Percentiles rank a stretch among this genome's conserved stretches.
Conservation (phyloP, 306 rosid genomes). For the Sindora glabra region DNA sequence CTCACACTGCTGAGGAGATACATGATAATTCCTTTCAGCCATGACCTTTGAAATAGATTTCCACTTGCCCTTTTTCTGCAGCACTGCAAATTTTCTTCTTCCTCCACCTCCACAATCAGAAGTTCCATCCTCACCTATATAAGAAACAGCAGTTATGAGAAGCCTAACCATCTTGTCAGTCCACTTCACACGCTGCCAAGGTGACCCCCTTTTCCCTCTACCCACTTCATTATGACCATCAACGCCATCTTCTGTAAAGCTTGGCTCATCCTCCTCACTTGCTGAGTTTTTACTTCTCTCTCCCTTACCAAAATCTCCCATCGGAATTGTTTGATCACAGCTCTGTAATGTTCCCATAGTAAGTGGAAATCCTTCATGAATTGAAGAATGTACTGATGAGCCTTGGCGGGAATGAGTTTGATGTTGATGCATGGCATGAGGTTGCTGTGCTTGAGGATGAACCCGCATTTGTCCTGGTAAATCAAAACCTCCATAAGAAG, state of each 20-base stretch:
- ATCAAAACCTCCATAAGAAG: slow-evolving; percentile 64
- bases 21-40: slow-evolving; percentile 81
- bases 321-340: slow-evolving; percentile 47
- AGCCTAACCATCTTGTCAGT: slow-evolving; percentile 92
- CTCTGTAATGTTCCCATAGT: slow-evolving; percentile 52
- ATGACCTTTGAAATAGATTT: slow-evolving; percentile 84
- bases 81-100: slow-evolving; percentile 52
- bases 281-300: slow-evolving; percentile 64
- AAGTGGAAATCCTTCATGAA: slow-evolving; percentile 62
- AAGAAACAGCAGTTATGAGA: slow-evolving; percentile 77
- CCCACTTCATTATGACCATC: slow-evolving; percentile 49
- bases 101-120: slow-evolving; percentile 49
- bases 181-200: slow-evolving; percentile 95
- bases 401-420: slow-evolving; percentile 53
- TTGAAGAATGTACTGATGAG: no score
- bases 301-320: slow-evolving; percentile 53
- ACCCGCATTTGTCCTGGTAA: slow-evolving; percentile 53
- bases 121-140: slow-evolving; percentile 59
- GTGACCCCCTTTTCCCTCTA: slow-evolving; percentile 58
- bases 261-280: slow-evolving; percentile 75
- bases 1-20: slow-evolving; percentile 96
- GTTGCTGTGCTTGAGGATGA: slow-evolving; percentile 39
- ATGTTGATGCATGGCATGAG: slow-evolving; percentile 46
- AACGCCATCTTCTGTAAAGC: slow-evolving; percentile 58
- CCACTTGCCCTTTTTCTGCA: slow-evolving; percentile 94